Evolutionary conservation across 768 basidiomycete genomes (phyloP).

Genomic region (Suillus luteus): DNA sequence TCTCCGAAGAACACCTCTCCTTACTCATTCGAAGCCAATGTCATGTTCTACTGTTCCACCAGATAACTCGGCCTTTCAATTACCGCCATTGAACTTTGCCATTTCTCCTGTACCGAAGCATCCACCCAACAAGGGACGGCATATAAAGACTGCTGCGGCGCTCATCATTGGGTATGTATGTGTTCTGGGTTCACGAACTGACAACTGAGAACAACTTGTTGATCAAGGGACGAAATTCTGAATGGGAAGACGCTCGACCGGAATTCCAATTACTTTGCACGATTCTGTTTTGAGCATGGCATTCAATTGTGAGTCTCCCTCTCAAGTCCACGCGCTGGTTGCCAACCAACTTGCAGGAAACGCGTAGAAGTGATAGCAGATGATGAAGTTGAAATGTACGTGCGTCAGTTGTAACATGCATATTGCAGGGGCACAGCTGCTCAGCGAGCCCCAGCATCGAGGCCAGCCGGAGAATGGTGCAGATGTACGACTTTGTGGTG

Average conservation of each 20-base stretch:
- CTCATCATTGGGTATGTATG: conserved; percentile 70
- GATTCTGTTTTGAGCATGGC: conserved; percentile 87
- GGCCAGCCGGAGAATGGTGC: conserved; percentile 79
- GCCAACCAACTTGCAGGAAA: conserved; percentile 50
- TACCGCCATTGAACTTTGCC: conserved; percentile 37
- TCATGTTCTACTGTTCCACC: conserved; percentile 11
- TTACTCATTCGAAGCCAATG: conserved; percentile 5
- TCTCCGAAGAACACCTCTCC: conserved; percentile 12
- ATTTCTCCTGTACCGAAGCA: conserved; percentile 62
- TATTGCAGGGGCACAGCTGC: background rate
- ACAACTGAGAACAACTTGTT: background rate
- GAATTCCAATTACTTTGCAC: conserved; percentile 86
- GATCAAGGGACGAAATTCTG: conserved; percentile 81
- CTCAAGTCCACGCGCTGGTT: conserved; percentile 3
- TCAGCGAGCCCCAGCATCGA: conserved; percentile 57
- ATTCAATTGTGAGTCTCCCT: conserved; percentile 61
- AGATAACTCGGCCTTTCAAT: background rate
- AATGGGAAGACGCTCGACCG: conserved; percentile 88
- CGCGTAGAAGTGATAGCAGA: conserved; percentile 92
- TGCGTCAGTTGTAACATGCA: conserved; percentile 9
- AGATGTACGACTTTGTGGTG: conserved; percentile 85
- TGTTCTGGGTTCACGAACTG: background rate
- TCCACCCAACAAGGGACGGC: conserved; percentile 66
- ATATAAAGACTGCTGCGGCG: conserved; percentile 74
- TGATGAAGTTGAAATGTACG: conserved; percentile 87